phyloP scores from a whole-genome alignment of 352 stramenopile species.

The Globisporangium paddicum region DNA sequence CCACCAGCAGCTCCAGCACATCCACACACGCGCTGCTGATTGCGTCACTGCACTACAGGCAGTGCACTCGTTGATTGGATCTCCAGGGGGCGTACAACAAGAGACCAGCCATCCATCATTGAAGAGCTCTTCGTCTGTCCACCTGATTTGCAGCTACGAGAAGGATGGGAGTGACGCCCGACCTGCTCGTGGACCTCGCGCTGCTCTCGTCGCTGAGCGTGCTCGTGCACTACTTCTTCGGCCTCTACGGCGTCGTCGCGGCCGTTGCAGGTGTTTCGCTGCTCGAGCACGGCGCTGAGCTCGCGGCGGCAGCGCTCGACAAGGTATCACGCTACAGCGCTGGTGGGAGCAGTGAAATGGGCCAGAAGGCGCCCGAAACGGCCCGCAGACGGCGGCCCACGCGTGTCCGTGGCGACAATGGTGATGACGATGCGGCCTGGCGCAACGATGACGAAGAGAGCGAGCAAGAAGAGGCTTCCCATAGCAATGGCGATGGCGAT shows the following conservation, averaged over 20 bases:
- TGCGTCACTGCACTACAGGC: too few species aligned
- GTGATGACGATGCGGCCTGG: conserved; percentile 1
- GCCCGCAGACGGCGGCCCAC: conserved; percentile 1
- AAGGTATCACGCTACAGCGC: neutral
- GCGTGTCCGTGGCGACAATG: neutral
- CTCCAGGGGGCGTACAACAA: conserved; percentile 4
- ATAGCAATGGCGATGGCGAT: neutral
- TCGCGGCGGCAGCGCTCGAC: neutral
- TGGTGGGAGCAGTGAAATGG: neutral
- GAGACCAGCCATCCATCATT: conserved; percentile 4
- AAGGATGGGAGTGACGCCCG: conserved; percentile 10
- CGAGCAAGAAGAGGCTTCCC: neutral
- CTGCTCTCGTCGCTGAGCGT: conserved; percentile 48
- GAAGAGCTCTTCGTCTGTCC: neutral
- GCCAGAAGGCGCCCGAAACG: conserved; percentile 1
- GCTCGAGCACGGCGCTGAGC: conserved; percentile 33
- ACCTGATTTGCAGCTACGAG: neutral
- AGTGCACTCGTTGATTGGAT: neutral
- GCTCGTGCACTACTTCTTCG: conserved; percentile 64
- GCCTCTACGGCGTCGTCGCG: conserved; percentile 40
- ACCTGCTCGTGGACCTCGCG: conserved; percentile 55
- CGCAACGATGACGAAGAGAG: neutral
- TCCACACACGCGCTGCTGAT: neutral
- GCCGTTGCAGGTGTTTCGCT: conserved; percentile 31
- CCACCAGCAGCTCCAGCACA: neutral